Conservation (phyloP, 306 rosid species). For the Fragaria nilgerrensis region DNA sequence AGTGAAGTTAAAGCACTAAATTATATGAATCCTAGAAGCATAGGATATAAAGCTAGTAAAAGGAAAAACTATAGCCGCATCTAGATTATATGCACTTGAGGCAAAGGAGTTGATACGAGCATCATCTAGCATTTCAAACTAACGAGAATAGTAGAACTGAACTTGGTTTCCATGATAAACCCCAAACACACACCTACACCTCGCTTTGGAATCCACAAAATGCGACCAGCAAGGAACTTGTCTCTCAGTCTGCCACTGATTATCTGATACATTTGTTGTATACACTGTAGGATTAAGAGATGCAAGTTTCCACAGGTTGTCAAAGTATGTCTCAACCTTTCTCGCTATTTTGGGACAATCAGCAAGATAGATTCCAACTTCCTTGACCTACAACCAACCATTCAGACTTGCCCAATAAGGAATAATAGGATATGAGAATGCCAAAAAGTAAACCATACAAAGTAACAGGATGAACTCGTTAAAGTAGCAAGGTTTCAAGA, state of each 20-base stretch:
- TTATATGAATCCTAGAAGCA: slow-evolving; percentile 9
- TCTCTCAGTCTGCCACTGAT: slow-evolving; percentile 78
- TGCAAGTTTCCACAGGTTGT: slow-evolving; percentile 74
- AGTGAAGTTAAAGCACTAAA: not conserved
- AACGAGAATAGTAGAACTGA: not conserved
- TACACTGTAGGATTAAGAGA: slow-evolving; percentile 54
- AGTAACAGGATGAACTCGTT: not conserved
- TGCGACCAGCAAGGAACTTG: slow-evolving; percentile 97
- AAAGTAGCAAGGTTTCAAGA: not conserved
- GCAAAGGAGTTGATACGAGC: slow-evolving; percentile 1
- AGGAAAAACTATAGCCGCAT: slow-evolving; percentile 1
- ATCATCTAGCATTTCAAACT: not conserved
- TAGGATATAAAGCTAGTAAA: not conserved
- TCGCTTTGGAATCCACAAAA: slow-evolving; percentile 45
- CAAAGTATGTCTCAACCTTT: slow-evolving; percentile 64
- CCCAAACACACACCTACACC: slow-evolving; percentile 65
- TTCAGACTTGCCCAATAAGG: not conserved
- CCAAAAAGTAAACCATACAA: not conserved
- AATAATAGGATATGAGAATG: slow-evolving; percentile 5
- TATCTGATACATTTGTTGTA: slow-evolving; percentile 62
- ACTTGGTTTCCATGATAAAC: slow-evolving; percentile 11
- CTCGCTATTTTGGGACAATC: slow-evolving; percentile 69
- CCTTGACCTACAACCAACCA: slow-evolving; percentile 66
- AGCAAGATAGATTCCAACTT: slow-evolving; percentile 78
- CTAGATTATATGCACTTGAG: not conserved